Conservation (phyloP, 306 rosid species). For the Lathyrus sativus region DNA sequence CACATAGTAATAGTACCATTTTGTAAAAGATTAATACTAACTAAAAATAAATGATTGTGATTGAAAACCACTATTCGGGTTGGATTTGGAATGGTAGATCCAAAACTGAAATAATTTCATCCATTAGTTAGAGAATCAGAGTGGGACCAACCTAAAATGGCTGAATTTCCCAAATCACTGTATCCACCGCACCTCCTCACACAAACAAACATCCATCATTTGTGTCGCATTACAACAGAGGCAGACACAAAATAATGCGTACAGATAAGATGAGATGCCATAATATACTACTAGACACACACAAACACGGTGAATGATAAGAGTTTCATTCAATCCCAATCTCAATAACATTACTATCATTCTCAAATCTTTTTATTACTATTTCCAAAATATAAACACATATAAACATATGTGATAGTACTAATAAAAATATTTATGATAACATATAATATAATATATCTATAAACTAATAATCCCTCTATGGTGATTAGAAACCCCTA, state of each 20-base stretch:
- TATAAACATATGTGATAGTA: conserved; percentile 41
- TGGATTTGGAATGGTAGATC: neutral
- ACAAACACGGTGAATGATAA: neutral
- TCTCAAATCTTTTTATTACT: conserved; percentile 39
- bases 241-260: conserved; percentile 2
- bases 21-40: neutral
- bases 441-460: conserved; percentile 1
- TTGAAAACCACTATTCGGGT: neutral
- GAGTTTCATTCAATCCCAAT: neutral
- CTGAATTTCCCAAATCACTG: neutral
- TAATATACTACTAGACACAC: neutral
- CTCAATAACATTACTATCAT: neutral
- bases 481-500: conserved; percentile 34
- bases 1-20: neutral
- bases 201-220: neutral
- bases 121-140: neutral
- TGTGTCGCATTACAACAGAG: neutral
- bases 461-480: conserved; percentile 38
- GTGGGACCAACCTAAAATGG: conserved; percentile 4
- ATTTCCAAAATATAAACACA: conserved; percentile 64
- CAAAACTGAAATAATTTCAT: neutral
- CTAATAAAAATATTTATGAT: neutral
- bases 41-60: neutral
- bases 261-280: neutral
- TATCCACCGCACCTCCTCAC: neutral